Evolutionary conservation across 306 rosid species (phyloP), one percentile per base, ranked within the genome.

Genomic region (Glycine tomentella): DNA sequence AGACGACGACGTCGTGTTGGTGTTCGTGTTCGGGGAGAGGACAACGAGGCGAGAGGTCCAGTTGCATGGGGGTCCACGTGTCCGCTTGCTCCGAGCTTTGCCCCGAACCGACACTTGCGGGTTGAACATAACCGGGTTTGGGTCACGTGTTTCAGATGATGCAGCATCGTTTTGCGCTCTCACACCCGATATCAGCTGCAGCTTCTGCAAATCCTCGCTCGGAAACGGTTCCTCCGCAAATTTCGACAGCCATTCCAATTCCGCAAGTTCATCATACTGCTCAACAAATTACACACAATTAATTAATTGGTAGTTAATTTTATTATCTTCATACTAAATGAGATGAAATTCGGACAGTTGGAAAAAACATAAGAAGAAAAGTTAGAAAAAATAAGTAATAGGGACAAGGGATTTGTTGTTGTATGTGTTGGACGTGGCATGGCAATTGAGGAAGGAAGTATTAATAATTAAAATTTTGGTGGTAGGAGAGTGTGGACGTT

Each of bases 241-340:
- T 87, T 91, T 95, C 1, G 98, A 90, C 8, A 95, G 81, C 99
- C 98, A 95, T 84, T 95, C 99, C 64, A 95, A 89, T 83, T 91
- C 98, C 13, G 97, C 98, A 62, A 90, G 69, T 51, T 93, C 98
- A 75, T 95, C 98, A 66, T 84, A 89, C 59, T 38, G 17, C 5
- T 15, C 17, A 34, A 38, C 44, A 38, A 38, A 38, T 38, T 38
- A 61, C 17, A 34, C 42, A 68, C 4, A n/a, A 38, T 40, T 34
- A 7, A 5, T 61, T 20, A 20, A 20, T 20, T 20, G 20, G 20
- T 20, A 20, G 20, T 0, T 20, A 20, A 20, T 20, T 20, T 57
- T 3, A 59, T 10, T 8, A 17, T 0, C 63, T 20, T 62, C 0
- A 11, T 11, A 5, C 2, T 4, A 61, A 61, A 61, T 10, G 34